Evolutionary conservation across 176 grass and related monocot species (phyloP), one percentile per base, ranked within the genome.

Genomic region (Tuctoria greenei): DNA sequence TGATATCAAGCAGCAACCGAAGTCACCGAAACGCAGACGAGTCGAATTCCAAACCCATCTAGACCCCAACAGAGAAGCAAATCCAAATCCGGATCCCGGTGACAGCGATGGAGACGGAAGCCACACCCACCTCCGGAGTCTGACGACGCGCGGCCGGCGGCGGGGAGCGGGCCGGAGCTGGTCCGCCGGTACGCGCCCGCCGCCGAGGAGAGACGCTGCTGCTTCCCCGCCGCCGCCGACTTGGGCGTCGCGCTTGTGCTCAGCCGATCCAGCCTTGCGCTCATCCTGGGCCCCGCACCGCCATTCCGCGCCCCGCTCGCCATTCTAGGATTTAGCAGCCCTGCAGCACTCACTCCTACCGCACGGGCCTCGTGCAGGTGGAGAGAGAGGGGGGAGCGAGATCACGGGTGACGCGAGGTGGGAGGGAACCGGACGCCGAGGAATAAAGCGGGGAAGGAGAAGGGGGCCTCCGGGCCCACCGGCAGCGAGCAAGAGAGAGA

Each of bases 111-210:
- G 18, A 34, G n/a, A 64, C 68, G 20, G 17, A 34, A 16, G 42
- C 25, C 18, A 39, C 36, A 74, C 80, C 0, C 36, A 99, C 96
- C 96, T 99, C 87, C 91, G 36, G 87, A 66, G 4, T 99, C 95
- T 10, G 73, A 62, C 42, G 90, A 69, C 28, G 51, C 21, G 52
- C 87, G 64, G 1, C 37, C 84, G 31, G 31, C 31, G 31, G 31
- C 44, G 26, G 84, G 66, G 17, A 92, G 74, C 58, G 86, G 56
- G 13, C 91, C 91, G 5, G 95, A 92, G 84, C 79, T 81, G 31
- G 87, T 88, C 27, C 87, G 87, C 0, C 91, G 77, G 75, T 87
- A 89, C 54, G 79, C 83, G 58, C 86, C 76, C 42, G 21, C 18
- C 64, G 40, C 64, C 69, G 95, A 71, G 21, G 91, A 86, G 59